phyloP scores from a whole-genome alignment of 305 asterid genomes.

The Fraxinus latifolia region DNA sequence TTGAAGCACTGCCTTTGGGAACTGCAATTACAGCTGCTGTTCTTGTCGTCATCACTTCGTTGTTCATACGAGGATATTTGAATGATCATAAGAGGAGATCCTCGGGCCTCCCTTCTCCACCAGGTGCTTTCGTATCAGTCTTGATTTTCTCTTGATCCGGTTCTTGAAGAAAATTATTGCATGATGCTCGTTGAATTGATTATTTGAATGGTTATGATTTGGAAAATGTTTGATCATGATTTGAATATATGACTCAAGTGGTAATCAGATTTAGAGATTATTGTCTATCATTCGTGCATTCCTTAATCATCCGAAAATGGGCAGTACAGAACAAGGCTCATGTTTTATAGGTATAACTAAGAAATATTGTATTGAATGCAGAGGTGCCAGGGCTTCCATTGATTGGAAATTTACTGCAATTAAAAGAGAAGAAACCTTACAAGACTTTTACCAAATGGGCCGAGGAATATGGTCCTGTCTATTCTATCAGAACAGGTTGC shows the following conservation, averaged over 20 bases:
- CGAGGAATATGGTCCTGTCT: slow-evolving; percentile 60
- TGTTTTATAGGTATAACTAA: background rate
- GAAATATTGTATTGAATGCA: slow-evolving; percentile 32
- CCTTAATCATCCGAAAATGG: background rate
- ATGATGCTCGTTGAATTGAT: background rate
- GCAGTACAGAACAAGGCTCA: background rate
- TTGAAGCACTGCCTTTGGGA: slow-evolving; percentile 34
- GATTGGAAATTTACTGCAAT: slow-evolving; percentile 63
- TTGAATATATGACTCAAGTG: background rate
- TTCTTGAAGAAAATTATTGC: background rate
- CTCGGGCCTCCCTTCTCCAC: slow-evolving; percentile 43
- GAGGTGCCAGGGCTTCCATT: slow-evolving; percentile 63
- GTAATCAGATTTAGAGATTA: background rate
- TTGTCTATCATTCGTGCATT: background rate
- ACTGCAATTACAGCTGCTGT: slow-evolving; percentile 38
- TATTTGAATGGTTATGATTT: background rate
- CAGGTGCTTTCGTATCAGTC: slow-evolving; percentile 32
- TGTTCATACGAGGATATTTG: slow-evolving; percentile 32
- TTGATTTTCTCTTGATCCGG: background rate
- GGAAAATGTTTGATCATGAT: background rate
- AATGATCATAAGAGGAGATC: slow-evolving; percentile 34
- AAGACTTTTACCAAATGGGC: slow-evolving; percentile 65
- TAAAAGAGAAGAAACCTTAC: slow-evolving; percentile 69
- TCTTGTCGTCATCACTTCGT: slow-evolving; percentile 41
- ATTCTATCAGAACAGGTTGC: slow-evolving; percentile 61